These are phyloP conservation scores for Chlorella sorokiniana DNA, from an alignment of 139 green algal genomes.

Conservation along the genomic window DNA sequence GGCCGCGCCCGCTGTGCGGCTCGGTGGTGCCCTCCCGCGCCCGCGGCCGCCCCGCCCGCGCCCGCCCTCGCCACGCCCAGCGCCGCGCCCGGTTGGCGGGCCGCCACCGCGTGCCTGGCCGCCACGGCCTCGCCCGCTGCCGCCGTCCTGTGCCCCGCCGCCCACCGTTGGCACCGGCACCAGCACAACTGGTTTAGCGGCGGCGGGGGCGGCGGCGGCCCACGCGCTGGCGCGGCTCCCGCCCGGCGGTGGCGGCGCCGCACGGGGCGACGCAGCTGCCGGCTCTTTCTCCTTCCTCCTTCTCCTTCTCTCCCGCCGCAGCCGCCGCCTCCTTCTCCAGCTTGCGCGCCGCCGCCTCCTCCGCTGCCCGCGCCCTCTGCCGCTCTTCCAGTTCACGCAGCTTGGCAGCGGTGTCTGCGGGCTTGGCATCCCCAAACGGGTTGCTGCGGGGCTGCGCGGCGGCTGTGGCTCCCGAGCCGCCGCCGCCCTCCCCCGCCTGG, in stretches of 20 bases:
- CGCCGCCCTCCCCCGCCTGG: no score
- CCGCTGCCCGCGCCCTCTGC: slow-evolving; percentile 30
- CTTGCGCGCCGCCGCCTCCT: slow-evolving; percentile 15
- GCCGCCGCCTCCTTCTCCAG: neutral
- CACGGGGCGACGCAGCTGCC: neutral
- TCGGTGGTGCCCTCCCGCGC: neutral
- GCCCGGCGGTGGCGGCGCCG: slow-evolving; percentile 6
- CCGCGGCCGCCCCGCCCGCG: neutral
- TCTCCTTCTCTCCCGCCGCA: slow-evolving; percentile 8
- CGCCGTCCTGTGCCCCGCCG: neutral
- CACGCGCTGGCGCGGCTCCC: neutral
- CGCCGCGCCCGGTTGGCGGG: neutral
- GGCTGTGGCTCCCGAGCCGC: neutral
- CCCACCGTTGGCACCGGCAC: neutral
- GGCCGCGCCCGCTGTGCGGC: neutral
- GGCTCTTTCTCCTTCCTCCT: neutral
- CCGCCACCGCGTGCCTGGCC: neutral
- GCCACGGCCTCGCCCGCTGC: neutral
- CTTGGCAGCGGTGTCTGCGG: slow-evolving; percentile 46
- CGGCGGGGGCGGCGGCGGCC: neutral
- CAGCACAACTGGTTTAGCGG: neutral
- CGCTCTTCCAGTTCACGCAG: slow-evolving; percentile 56
- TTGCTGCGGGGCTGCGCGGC: slow-evolving; percentile 30
- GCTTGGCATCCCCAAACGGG: slow-evolving; percentile 59
- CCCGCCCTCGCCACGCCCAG: neutral